Evolutionary conservation across 2,329 filamentous ascomycete genomes (phyloP).

Genomic region (Ramularia endophylla): DNA sequence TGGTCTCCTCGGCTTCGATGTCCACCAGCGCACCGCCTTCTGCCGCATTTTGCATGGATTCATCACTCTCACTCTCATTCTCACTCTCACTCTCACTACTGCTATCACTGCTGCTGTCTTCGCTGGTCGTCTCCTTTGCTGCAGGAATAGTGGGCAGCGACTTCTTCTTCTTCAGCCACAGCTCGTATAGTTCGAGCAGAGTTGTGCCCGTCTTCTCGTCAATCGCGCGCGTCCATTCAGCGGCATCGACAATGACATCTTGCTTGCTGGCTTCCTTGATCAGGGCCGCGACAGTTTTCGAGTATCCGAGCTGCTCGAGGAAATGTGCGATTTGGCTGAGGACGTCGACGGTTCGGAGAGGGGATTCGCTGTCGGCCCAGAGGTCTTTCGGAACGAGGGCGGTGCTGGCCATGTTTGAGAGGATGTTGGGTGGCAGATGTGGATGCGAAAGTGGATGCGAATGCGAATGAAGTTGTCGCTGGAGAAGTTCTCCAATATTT

Average conservation of each 20-base stretch:
- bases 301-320: constrained; percentile 28
- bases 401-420: no score
- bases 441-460: no score
- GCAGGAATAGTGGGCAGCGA: constrained; percentile 14
- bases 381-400: constrained; percentile 1
- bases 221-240: constrained; percentile 17
- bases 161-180: constrained; percentile 18
- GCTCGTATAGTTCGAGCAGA: constrained; percentile 22
- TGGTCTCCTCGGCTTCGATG: constrained; percentile 21
- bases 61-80: neutral
- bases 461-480: no score
- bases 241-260: constrained; percentile 20
- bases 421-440: no score
- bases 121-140: constrained; percentile 10
- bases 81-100: constrained; percentile 10
- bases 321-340: constrained; percentile 26
- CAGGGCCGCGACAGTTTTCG: constrained; percentile 26
- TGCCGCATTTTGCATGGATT: constrained; percentile 11
- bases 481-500: no score
- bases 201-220: constrained; percentile 15
- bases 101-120: constrained; percentile 14
- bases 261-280: constrained; percentile 29
- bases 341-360: constrained; percentile 15
- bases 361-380: constrained; percentile 12
- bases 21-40: constrained; percentile 14